Evolutionary conservation across 2,329 filamentous ascomycete genomes (phyloP).

Genomic region (Neofusicoccum parvum): DNA sequence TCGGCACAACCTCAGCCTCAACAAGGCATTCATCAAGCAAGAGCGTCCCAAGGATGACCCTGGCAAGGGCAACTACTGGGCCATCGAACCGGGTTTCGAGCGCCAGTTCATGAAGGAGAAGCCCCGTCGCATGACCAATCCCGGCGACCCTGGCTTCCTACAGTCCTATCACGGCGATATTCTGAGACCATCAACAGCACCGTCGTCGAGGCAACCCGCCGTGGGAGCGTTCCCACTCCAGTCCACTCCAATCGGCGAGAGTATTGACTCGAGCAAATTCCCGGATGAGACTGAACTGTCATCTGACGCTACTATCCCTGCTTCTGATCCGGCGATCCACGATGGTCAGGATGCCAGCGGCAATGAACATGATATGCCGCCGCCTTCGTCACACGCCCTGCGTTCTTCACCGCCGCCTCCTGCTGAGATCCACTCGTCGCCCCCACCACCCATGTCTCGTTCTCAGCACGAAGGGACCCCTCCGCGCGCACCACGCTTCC

Average conservation of each 20-base stretch:
- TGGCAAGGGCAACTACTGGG: conserved; percentile 97
- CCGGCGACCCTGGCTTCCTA: conserved; percentile 34
- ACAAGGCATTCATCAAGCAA: conserved; percentile 95
- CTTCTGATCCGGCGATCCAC: conserved; percentile 52
- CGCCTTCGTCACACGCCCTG: conserved; percentile 46
- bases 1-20: conserved; percentile 92
- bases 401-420: conserved; percentile 73
- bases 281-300: conserved; percentile 54
- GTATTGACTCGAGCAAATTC: conserved; percentile 53
- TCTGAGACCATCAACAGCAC: conserved; percentile 41
- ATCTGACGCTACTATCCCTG: conserved; percentile 55
- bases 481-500: conserved; percentile 65
- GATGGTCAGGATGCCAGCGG: conserved; percentile 46
- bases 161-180: conserved; percentile 35
- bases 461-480: conserved; percentile 69
- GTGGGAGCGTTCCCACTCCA: conserved; percentile 13
- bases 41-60: conserved; percentile 96
- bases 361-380: conserved; percentile 41
- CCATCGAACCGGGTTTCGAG: conserved; percentile 87
- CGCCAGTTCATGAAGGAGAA: conserved; percentile 88
- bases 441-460: conserved; percentile 76
- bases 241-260: conserved; percentile 38
- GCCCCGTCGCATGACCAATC: conserved; percentile 59
- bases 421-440: conserved; percentile 82
- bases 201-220: conserved; percentile 25